Conservation (phyloP, 371 early-diverging fungal genomes). For the Mortierella sp. region DNA sequence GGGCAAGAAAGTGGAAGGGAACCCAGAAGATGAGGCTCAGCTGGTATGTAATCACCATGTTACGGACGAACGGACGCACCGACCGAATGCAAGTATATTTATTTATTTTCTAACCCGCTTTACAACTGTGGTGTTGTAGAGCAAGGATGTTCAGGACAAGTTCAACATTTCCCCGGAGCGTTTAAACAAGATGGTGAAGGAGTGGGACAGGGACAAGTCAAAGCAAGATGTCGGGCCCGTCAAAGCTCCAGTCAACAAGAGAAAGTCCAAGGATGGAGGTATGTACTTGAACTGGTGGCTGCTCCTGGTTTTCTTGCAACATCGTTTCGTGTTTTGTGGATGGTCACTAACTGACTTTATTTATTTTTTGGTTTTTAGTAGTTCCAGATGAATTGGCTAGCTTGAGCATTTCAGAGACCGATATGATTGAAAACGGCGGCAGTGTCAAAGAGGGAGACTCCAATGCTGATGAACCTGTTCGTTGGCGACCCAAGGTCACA, state of each 20-base stretch:
- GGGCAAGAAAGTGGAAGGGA: slow-evolving; percentile 21
- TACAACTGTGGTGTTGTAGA: background rate
- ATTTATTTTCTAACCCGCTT: background rate
- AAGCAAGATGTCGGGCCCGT: slow-evolving; percentile 25
- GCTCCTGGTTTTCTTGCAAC: background rate
- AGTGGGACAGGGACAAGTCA: slow-evolving; percentile 58
- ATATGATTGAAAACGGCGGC: slow-evolving; percentile 22
- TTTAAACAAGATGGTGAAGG: slow-evolving; percentile 67
- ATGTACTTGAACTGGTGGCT: background rate
- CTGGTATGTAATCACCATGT: slow-evolving; percentile 38
- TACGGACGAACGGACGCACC: background rate
- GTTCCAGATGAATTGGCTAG: slow-evolving; percentile 60
- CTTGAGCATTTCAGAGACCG: slow-evolving; percentile 53
- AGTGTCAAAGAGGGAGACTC: slow-evolving; percentile 23
- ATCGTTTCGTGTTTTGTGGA: background rate
- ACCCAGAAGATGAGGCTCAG: slow-evolving; percentile 57
- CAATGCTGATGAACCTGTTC: slow-evolving; percentile 22
- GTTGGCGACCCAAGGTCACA: slow-evolving; percentile 73
- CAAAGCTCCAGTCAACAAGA: slow-evolving; percentile 5
- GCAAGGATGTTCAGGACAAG: slow-evolving; percentile 69
- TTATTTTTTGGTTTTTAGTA: slow-evolving; percentile 11
- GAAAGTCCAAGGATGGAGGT: slow-evolving; percentile 36
- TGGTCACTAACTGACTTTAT: background rate
- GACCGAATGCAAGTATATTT: background rate
- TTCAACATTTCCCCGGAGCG: slow-evolving; percentile 74